These are phyloP conservation scores for Hypoxylon fragiforme DNA, from an alignment of 495 filamentous ascomycete species.

Conservation along the genomic window DNA sequence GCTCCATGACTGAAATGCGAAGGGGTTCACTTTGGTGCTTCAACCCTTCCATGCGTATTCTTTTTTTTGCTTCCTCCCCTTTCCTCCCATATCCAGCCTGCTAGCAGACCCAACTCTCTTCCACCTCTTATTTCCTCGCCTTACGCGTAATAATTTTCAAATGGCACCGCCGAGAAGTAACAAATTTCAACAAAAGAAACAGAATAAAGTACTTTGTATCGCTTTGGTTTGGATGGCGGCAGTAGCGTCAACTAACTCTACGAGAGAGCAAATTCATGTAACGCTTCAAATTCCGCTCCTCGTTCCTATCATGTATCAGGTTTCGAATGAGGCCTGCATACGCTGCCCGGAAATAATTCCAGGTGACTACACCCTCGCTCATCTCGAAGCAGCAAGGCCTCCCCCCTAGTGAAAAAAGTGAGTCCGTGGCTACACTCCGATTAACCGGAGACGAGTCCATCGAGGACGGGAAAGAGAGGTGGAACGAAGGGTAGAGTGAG, in stretches of 20 bases:
- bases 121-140: neutral
- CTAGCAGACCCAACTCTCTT: constrained; percentile 23
- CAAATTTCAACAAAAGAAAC: constrained; percentile 26
- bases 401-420: neutral
- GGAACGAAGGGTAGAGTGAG: constrained; percentile 20
- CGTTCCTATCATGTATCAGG: constrained; percentile 9
- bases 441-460: constrained; percentile 13
- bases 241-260: constrained; percentile 16
- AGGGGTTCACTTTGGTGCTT: constrained; percentile 12
- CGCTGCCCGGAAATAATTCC: constrained; percentile 3
- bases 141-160: constrained; percentile 4
- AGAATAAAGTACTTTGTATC: constrained; percentile 26
- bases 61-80: constrained; percentile 4
- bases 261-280: constrained; percentile 9
- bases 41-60: neutral
- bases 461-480: constrained; percentile 15
- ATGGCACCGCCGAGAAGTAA: constrained; percentile 13
- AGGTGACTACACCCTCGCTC: constrained; percentile 7
- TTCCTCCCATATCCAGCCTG: constrained; percentile 12
- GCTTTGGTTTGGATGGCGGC: neutral
- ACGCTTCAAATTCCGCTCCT: constrained; percentile 4
- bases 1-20: constrained; percentile 9
- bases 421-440: constrained; percentile 9
- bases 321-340: constrained; percentile 15
- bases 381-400: constrained; percentile 11